Percentiles rank a stretch among this genome's conserved stretches.
phyloP scores from a whole-genome alignment of 192 early-diverging fungal species.

The Podila epigama region DNA sequence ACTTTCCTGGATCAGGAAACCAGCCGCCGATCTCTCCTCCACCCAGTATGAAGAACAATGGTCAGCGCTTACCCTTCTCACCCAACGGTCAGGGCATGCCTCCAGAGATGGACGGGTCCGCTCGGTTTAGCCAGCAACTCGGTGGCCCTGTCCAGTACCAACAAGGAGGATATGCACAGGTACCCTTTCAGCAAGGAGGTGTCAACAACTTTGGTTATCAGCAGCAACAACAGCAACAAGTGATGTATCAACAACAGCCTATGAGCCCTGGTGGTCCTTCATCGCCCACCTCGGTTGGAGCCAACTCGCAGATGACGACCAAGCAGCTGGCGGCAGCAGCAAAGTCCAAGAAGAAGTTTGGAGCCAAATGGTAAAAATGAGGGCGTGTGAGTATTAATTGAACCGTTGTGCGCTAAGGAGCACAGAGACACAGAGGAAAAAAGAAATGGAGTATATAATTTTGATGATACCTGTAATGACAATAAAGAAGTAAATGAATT shows the following conservation, averaged over 20 bases:
- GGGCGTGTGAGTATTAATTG: not conserved
- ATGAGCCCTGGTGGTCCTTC: not conserved
- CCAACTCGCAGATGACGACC: slow-evolving; percentile 31
- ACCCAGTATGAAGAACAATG: slow-evolving; percentile 14
- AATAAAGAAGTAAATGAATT: too few relatives aligned
- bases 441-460: too few relatives aligned
- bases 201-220: too few relatives aligned
- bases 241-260: not conserved
- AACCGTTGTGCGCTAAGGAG: too few relatives aligned
- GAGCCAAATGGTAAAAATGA: slow-evolving; percentile 16
- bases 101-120: not conserved
- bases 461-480: too few relatives aligned
- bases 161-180: too few relatives aligned
- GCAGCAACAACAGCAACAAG: not conserved
- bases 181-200: slow-evolving; percentile 1
- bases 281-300: slow-evolving; percentile 1
- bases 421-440: not conserved
- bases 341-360: slow-evolving; percentile 44
- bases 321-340: slow-evolving; percentile 32
- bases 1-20: slow-evolving; percentile 35
- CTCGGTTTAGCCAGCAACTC: slow-evolving; percentile 8
- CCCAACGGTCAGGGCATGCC: not conserved
- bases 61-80: not conserved
- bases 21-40: slow-evolving; percentile 45
- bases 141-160: not conserved